phyloP scores from a whole-genome alignment of 192 early-diverging fungal species.

The Geosiphon pyriformis region DNA sequence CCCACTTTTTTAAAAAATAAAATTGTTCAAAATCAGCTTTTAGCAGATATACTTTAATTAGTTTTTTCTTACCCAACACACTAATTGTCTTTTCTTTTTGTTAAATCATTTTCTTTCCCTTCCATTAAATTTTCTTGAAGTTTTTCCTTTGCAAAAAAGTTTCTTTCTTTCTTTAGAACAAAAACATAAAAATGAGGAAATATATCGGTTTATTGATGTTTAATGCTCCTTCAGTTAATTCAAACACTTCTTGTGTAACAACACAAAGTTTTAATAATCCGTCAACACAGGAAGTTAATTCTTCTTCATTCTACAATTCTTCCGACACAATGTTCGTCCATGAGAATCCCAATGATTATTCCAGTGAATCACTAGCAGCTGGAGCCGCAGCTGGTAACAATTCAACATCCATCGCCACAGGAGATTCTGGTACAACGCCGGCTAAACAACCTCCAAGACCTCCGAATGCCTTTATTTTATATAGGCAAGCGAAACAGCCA shows the following conservation, averaged over 20 bases:
- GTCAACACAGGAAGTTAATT: conserved; percentile 7
- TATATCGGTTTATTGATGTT: conserved; percentile 17
- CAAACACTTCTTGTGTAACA: background rate
- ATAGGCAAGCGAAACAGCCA: conserved; percentile 23
- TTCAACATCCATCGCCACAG: background rate
- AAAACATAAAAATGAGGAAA: conserved; percentile 9
- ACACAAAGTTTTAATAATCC: background rate
- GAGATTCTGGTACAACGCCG: background rate
- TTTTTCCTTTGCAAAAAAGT: background rate
- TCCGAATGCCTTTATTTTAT: conserved; percentile 23
- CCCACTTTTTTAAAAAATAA: too few relatives aligned
- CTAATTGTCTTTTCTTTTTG: too few relatives aligned
- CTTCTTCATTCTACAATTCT: background rate
- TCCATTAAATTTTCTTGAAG: background rate
- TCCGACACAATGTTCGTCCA: background rate
- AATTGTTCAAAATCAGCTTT: too few relatives aligned
- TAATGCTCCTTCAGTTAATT: background rate
- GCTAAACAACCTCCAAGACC: conserved; percentile 21
- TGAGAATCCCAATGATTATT: background rate
- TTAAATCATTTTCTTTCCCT: too few relatives aligned
- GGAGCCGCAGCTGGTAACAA: conserved; percentile 16
- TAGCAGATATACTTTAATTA: too few relatives aligned
- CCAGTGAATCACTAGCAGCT: conserved; percentile 9
- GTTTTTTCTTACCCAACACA: too few relatives aligned
- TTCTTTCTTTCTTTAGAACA: background rate